Percentiles rank a stretch among this genome's conserved stretches.
Evolutionary conservation across 2,329 filamentous ascomycete genomes (phyloP).

Genomic region (Xylaria sp.): DNA sequence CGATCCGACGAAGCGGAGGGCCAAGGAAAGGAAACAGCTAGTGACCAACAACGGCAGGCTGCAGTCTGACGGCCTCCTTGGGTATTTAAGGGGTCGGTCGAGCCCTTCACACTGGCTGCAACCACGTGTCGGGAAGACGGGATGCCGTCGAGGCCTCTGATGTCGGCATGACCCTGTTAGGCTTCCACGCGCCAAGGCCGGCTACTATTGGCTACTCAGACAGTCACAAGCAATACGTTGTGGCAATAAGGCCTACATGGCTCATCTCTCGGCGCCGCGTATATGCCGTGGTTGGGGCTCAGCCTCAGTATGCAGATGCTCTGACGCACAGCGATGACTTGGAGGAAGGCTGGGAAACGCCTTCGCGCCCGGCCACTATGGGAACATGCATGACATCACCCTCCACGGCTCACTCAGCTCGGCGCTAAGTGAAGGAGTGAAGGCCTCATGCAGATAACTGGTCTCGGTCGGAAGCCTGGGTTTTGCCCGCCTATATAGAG

Average conservation of each 20-base stretch:
- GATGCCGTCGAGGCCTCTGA: not conserved
- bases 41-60: constrained; percentile 3
- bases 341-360: constrained; percentile 5
- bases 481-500: constrained; percentile 20
- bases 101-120: not conserved
- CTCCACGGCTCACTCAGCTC: constrained; percentile 12
- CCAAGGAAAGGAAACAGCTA: not conserved
- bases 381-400: constrained; percentile 8
- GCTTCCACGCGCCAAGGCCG: constrained; percentile 12
- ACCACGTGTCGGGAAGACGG: constrained; percentile 16
- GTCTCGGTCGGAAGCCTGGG: not conserved
- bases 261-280: not conserved
- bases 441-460: constrained; percentile 2
- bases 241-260: not conserved
- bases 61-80: constrained; percentile 14
- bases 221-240: constrained; percentile 17
- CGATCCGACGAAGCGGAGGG: not conserved
- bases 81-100: not conserved
- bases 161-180: constrained; percentile 7
- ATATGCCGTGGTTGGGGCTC: not conserved
- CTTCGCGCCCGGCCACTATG: constrained; percentile 24
- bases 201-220: constrained; percentile 1
- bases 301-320: constrained; percentile 23
- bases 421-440: not conserved
- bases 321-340: not conserved